Evolutionary conservation across 345 rosid species (phyloP).

Genomic region (Bruguiera parviflora): DNA sequence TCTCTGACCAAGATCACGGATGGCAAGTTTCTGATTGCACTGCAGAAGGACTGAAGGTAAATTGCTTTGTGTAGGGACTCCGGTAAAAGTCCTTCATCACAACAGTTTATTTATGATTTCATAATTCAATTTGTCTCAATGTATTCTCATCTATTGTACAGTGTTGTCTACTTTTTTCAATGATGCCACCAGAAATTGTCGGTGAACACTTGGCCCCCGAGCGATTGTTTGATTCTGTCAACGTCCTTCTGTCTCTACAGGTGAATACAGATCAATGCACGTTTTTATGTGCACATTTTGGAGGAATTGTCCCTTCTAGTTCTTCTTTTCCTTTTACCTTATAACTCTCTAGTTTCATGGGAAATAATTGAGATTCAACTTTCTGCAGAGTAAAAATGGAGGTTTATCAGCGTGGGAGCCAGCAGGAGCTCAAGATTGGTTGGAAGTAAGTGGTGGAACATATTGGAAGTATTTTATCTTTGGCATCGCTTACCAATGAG

Average conservation of each 20-base stretch:
- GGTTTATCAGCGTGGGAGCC: constrained; percentile 54
- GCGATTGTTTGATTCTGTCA: constrained; percentile 51
- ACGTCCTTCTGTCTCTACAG: constrained; percentile 54
- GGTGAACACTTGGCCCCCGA: constrained; percentile 55
- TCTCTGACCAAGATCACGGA: constrained; percentile 48
- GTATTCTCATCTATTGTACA: constrained; percentile 12
- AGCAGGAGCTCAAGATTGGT: constrained; percentile 31
- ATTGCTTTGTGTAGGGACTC: no score
- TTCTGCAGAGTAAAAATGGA: constrained; percentile 37
- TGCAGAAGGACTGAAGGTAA: constrained; percentile 40
- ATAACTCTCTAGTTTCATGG: neutral
- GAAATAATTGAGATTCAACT: neutral
- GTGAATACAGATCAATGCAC: constrained; percentile 21
- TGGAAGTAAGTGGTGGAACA: constrained; percentile 26
- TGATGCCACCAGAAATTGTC: constrained; percentile 66
- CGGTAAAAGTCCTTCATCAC: no score
- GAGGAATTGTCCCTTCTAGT: neutral
- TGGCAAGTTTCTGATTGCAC: constrained; percentile 56
- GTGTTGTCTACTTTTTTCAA: constrained; percentile 61
- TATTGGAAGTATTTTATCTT: neutral
- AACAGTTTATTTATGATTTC: no score
- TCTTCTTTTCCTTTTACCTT: neutral
- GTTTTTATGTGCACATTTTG: no score
- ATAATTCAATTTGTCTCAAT: neutral
- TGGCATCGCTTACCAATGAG: no score